phyloP scores from a whole-genome alignment of 441 rosid species.

The Cnidoscolus chayamansa region DNA sequence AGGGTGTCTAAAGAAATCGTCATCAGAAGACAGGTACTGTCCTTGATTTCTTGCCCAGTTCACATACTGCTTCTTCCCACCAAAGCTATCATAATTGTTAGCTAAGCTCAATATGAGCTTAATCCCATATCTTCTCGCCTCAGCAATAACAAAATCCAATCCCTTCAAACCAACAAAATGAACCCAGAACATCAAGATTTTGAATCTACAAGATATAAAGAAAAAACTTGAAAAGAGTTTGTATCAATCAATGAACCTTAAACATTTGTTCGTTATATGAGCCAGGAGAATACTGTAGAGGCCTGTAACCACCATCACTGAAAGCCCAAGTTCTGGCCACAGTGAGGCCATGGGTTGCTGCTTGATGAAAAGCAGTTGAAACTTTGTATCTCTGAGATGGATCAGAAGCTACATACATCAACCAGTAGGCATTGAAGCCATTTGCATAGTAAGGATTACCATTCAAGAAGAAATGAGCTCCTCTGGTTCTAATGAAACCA shows the following conservation, averaged over 20 bases:
- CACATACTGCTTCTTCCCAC: conserved; percentile 73
- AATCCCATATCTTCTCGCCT: conserved; percentile 59
- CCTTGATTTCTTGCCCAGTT: conserved; percentile 64
- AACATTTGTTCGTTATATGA: conserved; percentile 81
- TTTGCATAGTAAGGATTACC: conserved; percentile 78
- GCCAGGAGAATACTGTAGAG: conserved; percentile 83
- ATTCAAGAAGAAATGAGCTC: conserved; percentile 62
- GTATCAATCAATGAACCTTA: conserved; percentile 41
- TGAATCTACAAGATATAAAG: not conserved
- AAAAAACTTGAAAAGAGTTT: not conserved
- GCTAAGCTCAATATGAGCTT: conserved; percentile 58
- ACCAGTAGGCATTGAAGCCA: conserved; percentile 97
- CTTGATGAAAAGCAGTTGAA: conserved; percentile 62
- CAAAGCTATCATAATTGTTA: conserved; percentile 67
- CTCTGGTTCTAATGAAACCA: conserved; percentile 65
- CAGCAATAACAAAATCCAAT: conserved; percentile 68
- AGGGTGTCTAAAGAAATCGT: conserved; percentile 59
- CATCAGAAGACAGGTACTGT: conserved; percentile 49
- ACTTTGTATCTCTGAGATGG: conserved; percentile 69
- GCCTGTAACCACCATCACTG: conserved; percentile 86
- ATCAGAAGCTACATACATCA: conserved; percentile 82
- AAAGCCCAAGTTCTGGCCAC: conserved; percentile 96
- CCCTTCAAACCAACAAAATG: conserved; percentile 34
- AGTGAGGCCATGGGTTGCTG: conserved; percentile 65
- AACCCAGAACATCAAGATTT: conserved; percentile 14